phyloP scores from a whole-genome alignment of 495 filamentous ascomycete species.

The Aspergillus homomorphus region DNA sequence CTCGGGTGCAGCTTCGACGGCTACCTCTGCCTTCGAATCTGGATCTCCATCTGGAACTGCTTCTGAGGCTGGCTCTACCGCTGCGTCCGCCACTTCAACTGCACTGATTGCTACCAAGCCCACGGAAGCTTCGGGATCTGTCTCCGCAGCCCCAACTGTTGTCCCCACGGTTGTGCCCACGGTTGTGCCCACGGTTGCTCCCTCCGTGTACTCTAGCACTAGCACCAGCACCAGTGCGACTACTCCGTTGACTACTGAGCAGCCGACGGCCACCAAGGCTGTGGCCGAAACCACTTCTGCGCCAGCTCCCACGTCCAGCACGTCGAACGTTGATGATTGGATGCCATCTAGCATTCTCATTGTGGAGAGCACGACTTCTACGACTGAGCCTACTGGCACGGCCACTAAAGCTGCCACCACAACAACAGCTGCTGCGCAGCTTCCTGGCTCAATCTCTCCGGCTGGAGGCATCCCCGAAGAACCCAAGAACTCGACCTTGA shows the following conservation, averaged over 20 bases:
- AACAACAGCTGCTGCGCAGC: slow-evolving; percentile 50
- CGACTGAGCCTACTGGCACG: slow-evolving; percentile 17
- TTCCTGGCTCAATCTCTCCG: slow-evolving; percentile 77
- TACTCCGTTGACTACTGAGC: slow-evolving; percentile 8
- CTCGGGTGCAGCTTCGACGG: not conserved
- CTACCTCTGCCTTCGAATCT: not conserved
- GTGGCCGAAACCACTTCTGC: slow-evolving; percentile 6
- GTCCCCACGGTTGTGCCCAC: not conserved
- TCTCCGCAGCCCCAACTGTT: not conserved
- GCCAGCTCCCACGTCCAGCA: slow-evolving; percentile 19
- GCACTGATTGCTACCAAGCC: not conserved
- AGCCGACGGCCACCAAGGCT: slow-evolving; percentile 9
- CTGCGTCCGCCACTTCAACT: not conserved
- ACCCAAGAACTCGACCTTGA: slow-evolving; percentile 62
- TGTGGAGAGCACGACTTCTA: slow-evolving; percentile 20
- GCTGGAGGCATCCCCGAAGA: slow-evolving; percentile 45
- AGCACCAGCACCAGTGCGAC: slow-evolving; percentile 7
- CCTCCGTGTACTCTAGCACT: slow-evolving; percentile 4
- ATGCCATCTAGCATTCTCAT: slow-evolving; percentile 25
- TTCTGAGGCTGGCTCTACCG: not conserved
- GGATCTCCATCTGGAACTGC: not conserved
- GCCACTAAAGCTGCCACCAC: slow-evolving; percentile 28
- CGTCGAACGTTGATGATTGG: slow-evolving; percentile 17
- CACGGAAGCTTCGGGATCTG: not conserved
- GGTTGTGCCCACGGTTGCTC: not conserved